Evolutionary conservation across 805 yeast genomes (phyloP).

Genomic region (Brettanomyces anomalus): DNA sequence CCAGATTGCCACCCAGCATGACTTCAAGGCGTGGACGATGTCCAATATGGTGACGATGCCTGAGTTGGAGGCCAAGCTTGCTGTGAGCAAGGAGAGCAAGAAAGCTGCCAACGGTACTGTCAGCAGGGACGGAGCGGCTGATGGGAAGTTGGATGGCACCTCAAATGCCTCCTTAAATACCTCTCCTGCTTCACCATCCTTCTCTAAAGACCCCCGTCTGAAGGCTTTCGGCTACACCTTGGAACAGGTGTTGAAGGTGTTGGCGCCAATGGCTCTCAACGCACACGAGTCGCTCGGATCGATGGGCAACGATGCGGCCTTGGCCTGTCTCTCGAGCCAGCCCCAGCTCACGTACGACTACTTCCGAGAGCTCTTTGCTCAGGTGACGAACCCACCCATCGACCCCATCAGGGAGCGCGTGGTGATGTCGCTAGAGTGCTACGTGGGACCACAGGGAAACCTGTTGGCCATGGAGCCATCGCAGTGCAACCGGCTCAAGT

Average conservation of each 20-base stretch:
- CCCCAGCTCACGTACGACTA: constrained; percentile 88
- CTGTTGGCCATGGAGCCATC: constrained; percentile 83
- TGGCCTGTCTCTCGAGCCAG: constrained; percentile 90
- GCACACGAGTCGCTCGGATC: constrained; percentile 96
- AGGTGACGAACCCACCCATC: constrained; percentile 97
- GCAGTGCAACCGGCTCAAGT: constrained; percentile 82
- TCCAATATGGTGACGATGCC: constrained; percentile 81
- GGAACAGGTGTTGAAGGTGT: constrained; percentile 75
- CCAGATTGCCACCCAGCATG: constrained; percentile 71
- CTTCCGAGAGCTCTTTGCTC: constrained; percentile 94
- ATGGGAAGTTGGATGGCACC: neutral
- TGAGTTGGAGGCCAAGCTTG: constrained; percentile 61
- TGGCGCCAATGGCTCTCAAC: constrained; percentile 88
- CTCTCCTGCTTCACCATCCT: neutral
- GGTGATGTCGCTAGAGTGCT: constrained; percentile 96
- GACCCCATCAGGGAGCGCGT: constrained; percentile 96
- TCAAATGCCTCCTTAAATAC: neutral
- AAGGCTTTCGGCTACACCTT: constrained; percentile 89
- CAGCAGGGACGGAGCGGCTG: too few species aligned
- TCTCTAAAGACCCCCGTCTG: constrained; percentile 42
- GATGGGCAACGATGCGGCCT: constrained; percentile 96
- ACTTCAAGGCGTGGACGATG: constrained; percentile 88
- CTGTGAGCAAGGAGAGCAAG: too few species aligned
- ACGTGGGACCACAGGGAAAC: constrained; percentile 97
- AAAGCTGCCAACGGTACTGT: constrained; percentile 54